Evolutionary conservation across 345 rosid species (phyloP).

Genomic region (Eucalyptus erythrocorys): DNA sequence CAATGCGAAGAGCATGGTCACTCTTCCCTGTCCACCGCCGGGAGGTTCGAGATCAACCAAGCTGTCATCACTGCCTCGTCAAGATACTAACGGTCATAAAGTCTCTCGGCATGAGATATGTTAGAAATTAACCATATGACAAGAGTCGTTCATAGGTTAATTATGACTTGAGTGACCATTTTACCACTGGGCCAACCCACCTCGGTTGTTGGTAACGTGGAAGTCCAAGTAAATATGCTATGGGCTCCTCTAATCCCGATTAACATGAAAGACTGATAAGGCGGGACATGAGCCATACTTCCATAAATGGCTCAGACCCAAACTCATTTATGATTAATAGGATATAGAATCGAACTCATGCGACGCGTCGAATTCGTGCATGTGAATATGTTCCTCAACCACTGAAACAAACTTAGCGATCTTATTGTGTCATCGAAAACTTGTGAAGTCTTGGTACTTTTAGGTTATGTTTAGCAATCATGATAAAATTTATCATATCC

Average conservation of each 20-base stretch:
- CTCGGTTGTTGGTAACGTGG: fast-evolving
- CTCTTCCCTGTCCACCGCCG: fast-evolving
- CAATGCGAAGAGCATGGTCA: not conserved
- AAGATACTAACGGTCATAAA: fast-evolving
- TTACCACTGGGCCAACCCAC: not conserved
- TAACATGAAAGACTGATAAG: no score
- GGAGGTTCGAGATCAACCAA: not conserved
- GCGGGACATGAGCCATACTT: no score
- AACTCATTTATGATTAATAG: no score
- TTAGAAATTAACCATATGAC: fast-evolving
- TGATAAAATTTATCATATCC: fast-evolving
- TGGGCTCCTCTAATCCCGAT: not conserved
- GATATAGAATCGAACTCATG: no score
- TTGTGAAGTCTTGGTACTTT: no score
- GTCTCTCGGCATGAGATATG: not conserved
- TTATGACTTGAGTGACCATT: not conserved
- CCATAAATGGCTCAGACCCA: no score
- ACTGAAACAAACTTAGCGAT: fast-evolving
- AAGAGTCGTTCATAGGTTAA: no score
- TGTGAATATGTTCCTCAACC: no score
- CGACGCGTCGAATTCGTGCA: fast-evolving
- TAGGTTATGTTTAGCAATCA: fast-evolving
- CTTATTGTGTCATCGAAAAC: no score
- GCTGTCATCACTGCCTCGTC: not conserved
- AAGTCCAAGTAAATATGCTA: not conserved